Evolutionary conservation across 768 basidiomycete species (phyloP).

Genomic region (Xerocomus potaroensis): DNA sequence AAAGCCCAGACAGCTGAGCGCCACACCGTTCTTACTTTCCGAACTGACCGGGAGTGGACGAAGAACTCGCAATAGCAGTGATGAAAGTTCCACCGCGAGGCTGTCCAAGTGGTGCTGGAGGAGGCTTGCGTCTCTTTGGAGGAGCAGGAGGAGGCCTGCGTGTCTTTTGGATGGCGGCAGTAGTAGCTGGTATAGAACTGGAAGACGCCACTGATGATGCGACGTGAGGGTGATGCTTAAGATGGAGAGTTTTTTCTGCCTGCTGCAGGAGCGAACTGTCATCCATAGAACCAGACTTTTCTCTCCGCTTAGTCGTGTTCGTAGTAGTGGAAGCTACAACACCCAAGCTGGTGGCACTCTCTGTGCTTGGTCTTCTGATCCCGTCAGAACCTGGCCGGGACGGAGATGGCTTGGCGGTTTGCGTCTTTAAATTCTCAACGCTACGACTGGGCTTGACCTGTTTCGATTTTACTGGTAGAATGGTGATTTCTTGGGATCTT

Average conservation of each 20-base stretch:
- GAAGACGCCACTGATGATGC: slow-evolving; percentile 19
- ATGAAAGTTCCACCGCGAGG: slow-evolving; percentile 53
- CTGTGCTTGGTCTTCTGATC: slow-evolving; percentile 38
- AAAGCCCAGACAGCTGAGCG: slow-evolving; percentile 1
- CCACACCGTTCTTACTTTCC: slow-evolving; percentile 16
- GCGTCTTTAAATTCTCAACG: slow-evolving; percentile 50
- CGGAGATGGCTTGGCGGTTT: slow-evolving; percentile 22
- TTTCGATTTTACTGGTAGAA: slow-evolving; percentile 32
- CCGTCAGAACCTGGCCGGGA: slow-evolving; percentile 34
- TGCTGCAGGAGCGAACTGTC: slow-evolving; percentile 20
- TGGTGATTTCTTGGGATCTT: slow-evolving; percentile 20
- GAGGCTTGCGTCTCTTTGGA: slow-evolving; percentile 64
- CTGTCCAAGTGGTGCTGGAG: slow-evolving; percentile 55
- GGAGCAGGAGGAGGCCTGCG: slow-evolving; percentile 66
- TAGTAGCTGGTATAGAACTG: slow-evolving; percentile 12
- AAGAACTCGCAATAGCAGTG: slow-evolving; percentile 50
- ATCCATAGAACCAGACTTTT: slow-evolving; percentile 26
- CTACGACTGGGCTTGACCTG: slow-evolving; percentile 63
- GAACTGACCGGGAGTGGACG: slow-evolving; percentile 19
- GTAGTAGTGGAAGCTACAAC: slow-evolving; percentile 26
- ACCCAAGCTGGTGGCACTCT: slow-evolving; percentile 32
- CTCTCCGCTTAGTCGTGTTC: slow-evolving; percentile 18
- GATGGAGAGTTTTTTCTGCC: slow-evolving; percentile 14
- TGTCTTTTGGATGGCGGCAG: slow-evolving; percentile 21
- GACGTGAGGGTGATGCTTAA: slow-evolving; percentile 13